Conservation (phyloP, 345 rosid species). For the Raphanus sativus region DNA sequence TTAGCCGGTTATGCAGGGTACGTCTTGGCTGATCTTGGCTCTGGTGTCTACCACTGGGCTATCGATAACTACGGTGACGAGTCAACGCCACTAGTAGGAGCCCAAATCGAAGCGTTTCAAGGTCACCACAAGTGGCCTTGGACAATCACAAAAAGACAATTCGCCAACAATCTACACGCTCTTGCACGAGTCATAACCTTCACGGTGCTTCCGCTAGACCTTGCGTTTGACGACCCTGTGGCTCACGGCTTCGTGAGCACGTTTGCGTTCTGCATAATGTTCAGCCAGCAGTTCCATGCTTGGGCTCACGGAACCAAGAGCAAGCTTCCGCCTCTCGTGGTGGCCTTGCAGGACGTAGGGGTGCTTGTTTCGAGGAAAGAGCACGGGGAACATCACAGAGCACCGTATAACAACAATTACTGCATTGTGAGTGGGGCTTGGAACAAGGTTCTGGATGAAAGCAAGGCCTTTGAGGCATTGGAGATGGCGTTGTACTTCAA, state of each 20-base stretch:
- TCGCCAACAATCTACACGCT: conserved; percentile 85
- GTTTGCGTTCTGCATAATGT: conserved; percentile 73
- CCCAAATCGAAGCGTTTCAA: conserved; percentile 83
- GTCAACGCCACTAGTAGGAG: conserved; percentile 66
- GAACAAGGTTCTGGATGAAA: conserved; percentile 63
- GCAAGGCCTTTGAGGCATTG: conserved; percentile 63
- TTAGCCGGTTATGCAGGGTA: conserved; percentile 71
- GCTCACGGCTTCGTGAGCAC: conserved; percentile 56
- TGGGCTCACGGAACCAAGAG: conserved; percentile 95
- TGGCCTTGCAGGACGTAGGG: conserved; percentile 66
- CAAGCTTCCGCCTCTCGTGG: conserved; percentile 66
- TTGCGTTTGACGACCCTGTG: conserved; percentile 49
- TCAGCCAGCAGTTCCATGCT: conserved; percentile 93
- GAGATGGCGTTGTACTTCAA: conserved; percentile 70
- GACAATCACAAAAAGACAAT: conserved; percentile 78
- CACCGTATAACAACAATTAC: conserved; percentile 80
- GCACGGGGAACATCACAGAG: conserved; percentile 72
- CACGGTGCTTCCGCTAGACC: conserved; percentile 58
- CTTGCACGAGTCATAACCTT: conserved; percentile 60
- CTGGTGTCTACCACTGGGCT: conserved; percentile 95
- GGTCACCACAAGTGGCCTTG: conserved; percentile 96
- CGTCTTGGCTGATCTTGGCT: conserved; percentile 74
- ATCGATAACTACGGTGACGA: conserved; percentile 82
- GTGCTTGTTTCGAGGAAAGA: conserved; percentile 67
- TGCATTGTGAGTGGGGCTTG: conserved; percentile 90